Percentiles rank a stretch among this genome's conserved stretches.
phyloP scores from a whole-genome alignment of 208 protist genomes.

The Acanthamoeba triangularis region DNA sequence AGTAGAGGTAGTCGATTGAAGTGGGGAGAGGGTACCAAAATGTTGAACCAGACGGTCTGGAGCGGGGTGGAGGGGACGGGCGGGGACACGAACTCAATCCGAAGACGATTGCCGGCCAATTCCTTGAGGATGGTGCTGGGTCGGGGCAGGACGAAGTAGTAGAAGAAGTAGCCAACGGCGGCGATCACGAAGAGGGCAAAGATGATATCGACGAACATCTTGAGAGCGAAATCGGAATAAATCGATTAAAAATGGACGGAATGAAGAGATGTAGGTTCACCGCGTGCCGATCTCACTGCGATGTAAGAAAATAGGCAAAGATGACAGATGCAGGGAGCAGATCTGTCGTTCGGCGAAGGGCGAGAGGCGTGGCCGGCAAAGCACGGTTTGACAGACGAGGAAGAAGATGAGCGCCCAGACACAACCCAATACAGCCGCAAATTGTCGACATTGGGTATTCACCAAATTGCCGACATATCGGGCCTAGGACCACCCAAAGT shows the following conservation, averaged over 20 bases:
- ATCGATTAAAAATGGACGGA: no score
- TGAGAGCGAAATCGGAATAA: background rate
- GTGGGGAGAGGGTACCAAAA: background rate
- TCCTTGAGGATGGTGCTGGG: slow-evolving; percentile 17
- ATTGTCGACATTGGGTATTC: no score
- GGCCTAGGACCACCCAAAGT: no score
- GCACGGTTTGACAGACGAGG: no score
- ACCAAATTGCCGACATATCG: no score
- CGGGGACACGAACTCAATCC: slow-evolving; percentile 32
- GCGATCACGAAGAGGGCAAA: background rate
- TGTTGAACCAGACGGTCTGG: slow-evolving; percentile 57
- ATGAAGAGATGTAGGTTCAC: background rate
- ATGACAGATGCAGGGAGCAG: background rate
- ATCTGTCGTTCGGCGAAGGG: background rate
- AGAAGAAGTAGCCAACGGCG: slow-evolving; percentile 48
- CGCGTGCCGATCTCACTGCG: background rate
- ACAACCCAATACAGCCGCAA: no score
- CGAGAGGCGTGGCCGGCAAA: background rate
- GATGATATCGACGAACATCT: background rate
- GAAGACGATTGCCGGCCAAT: slow-evolving; percentile 50
- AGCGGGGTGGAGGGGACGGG: slow-evolving; percentile 10
- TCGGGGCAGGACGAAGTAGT: slow-evolving; percentile 20
- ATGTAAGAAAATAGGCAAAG: background rate
- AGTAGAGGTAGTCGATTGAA: no score
- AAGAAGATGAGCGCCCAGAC: no score